These are phyloP conservation scores for Monosporascus sp. DNA, from an alignment of 2,329 filamentous ascomycete species.

Conservation along the genomic window DNA sequence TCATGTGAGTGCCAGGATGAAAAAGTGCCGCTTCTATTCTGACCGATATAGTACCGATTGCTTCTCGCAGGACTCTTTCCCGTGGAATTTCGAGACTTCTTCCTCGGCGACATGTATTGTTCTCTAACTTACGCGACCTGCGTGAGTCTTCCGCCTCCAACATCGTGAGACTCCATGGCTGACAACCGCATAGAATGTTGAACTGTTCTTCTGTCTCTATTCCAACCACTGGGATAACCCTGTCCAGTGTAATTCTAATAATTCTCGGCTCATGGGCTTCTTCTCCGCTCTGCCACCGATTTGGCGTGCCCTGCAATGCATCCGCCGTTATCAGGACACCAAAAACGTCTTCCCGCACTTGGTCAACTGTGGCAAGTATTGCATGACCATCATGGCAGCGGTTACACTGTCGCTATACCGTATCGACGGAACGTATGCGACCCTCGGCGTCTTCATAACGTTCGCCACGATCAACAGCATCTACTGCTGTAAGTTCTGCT, in stretches of 20 bases:
- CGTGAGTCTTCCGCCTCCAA: slow-evolving; percentile 45
- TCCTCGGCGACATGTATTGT: slow-evolving; percentile 95
- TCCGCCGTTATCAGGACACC: slow-evolving; percentile 85
- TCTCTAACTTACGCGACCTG: slow-evolving; percentile 87
- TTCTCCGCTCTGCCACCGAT: slow-evolving; percentile 77
- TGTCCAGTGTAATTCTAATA: slow-evolving; percentile 73
- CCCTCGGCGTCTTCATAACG: slow-evolving; percentile 69
- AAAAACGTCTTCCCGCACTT: slow-evolving; percentile 86
- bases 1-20: slow-evolving; percentile 54
- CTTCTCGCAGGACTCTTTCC: slow-evolving; percentile 81
- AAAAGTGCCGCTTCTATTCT: slow-evolving; percentile 13
- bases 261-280: slow-evolving; percentile 82
- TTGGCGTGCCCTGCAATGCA: slow-evolving; percentile 85
- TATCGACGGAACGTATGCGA: slow-evolving; percentile 52
- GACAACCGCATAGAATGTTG: slow-evolving; percentile 61
- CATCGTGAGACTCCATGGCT: slow-evolving; percentile 7
- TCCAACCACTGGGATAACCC: slow-evolving; percentile 71
- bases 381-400: slow-evolving; percentile 75
- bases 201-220: slow-evolving; percentile 93
- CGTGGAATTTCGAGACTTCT: slow-evolving; percentile 96
- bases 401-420: slow-evolving; percentile 78
- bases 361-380: slow-evolving; percentile 88
- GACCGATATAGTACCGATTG: slow-evolving; percentile 65
- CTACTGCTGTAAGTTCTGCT: slow-evolving; percentile 61
- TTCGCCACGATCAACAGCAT: slow-evolving; percentile 78